Evolutionary conservation across 2,329 filamentous ascomycete species (phyloP), one percentile per base, ranked within the genome.

Genomic region (Orbilia quercus): DNA sequence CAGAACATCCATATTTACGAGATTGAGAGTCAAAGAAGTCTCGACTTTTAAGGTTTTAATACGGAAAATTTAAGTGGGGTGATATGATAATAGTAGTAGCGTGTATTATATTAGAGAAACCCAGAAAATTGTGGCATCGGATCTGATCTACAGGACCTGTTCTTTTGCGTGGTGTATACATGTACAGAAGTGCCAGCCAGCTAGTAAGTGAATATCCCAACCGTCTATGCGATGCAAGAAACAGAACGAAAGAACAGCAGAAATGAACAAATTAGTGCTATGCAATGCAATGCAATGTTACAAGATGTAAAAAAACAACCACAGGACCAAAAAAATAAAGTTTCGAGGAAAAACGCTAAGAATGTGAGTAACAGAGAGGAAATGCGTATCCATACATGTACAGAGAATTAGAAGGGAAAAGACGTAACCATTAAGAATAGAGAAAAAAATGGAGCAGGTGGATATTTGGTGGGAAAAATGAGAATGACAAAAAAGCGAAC

Each of bases 321-420:
- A 16, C 36, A 53, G 48, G 38, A 48, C 31, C 28, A 58, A 57
- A 57, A 25, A 28, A 59, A n/a, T n/a, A n/a, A n/a, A n/a, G n/a
- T n/a, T n/a, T n/a, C n/a, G n/a, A 50, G 58, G 47, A 23, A 18
- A 40, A 40, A 36, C 47, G 64, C 64, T 59, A 69, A 69, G 22
- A 42, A 65, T 31, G 59, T 40, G 44, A 59, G 16, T 6, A 54
- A 40, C 28, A 36, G 48, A 59, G 59, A 58, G 63, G 63, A 59
- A 31, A 62, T 72, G 47, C 67, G 67, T 72, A 72, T 72, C 65
- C n/a, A 44, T 71, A 71, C 58, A 71, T 70, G 20, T 62, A 63
- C 58, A 71, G 50, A 57, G 38, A 70, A 63, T 18, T 45, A 53
- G 31, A 62, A 53, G 34, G 28, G 9, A 4, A 31, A 9, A 34